phyloP scores from a whole-genome alignment of 176 grass and related monocot species.

The Triticum urartu region DNA sequence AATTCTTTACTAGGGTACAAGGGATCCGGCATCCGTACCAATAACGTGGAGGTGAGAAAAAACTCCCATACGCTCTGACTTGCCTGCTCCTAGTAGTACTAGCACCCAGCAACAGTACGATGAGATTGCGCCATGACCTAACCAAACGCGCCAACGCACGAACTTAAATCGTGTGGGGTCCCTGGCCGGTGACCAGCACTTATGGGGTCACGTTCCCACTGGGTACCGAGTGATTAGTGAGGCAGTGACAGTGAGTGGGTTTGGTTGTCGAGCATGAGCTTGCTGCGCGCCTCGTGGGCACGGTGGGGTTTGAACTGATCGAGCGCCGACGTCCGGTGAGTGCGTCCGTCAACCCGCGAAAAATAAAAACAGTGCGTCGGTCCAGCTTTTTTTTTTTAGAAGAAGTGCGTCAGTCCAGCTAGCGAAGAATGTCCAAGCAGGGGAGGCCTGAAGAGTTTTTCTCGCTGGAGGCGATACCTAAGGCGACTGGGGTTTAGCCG shows the following conservation, averaged over 20 bases:
- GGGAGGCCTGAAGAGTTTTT: background rate
- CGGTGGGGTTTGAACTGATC: background rate
- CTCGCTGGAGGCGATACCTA: no score
- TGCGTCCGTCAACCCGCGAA: no score
- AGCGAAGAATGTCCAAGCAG: background rate
- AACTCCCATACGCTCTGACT: background rate
- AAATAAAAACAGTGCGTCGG: background rate
- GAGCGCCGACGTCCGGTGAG: background rate
- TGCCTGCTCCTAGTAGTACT: background rate
- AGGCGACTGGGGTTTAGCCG: no score
- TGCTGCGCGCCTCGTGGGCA: background rate
- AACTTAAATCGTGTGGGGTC: background rate
- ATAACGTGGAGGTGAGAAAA: background rate
- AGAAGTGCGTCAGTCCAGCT: background rate
- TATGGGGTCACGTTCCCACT: conserved; percentile 7
- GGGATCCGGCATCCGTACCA: background rate
- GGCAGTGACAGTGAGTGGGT: background rate
- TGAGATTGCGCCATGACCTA: background rate
- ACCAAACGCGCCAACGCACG: background rate
- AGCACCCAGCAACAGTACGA: background rate
- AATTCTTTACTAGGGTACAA: background rate
- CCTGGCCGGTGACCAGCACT: background rate
- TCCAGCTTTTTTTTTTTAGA: background rate
- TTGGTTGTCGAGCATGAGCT: background rate
- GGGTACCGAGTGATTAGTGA: background rate